Conservation (phyloP, 2,329 filamentous ascomycete genomes). For the Aureobasidium sp. region DNA sequence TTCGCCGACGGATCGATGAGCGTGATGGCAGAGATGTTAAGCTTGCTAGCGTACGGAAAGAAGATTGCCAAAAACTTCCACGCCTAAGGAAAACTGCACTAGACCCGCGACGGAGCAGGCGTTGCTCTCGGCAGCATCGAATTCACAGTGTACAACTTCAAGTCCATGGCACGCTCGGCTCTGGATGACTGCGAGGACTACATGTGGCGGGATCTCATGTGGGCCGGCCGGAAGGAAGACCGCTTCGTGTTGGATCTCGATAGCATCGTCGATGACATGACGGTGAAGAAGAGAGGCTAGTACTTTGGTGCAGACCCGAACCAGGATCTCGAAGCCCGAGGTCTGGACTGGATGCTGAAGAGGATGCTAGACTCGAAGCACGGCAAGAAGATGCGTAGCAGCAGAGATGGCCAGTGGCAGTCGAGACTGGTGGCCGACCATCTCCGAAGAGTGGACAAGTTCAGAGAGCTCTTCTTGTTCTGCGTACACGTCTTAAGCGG, state of each 20-base stretch:
- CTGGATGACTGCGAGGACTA: neutral
- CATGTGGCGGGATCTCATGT: neutral
- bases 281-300: slow-evolving; percentile 15
- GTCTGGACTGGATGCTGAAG: neutral
- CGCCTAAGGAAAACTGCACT: slow-evolving; percentile 16
- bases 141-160: slow-evolving; percentile 16
- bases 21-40: slow-evolving; percentile 18
- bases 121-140: slow-evolving; percentile 15
- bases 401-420: slow-evolving; percentile 2
- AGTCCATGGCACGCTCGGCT: slow-evolving; percentile 13
- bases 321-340: neutral
- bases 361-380: neutral
- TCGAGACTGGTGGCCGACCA: slow-evolving; percentile 11
- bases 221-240: neutral
- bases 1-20: slow-evolving; percentile 19
- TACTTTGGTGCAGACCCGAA: slow-evolving; percentile 16
- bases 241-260: slow-evolving; percentile 13
- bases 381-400: neutral
- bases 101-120: slow-evolving; percentile 15
- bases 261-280: slow-evolving; percentile 16
- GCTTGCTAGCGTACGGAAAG: slow-evolving; percentile 20
- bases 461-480: slow-evolving; percentile 16
- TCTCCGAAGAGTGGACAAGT: slow-evolving; percentile 12
- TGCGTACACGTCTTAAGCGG: slow-evolving; percentile 14
- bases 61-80: slow-evolving; percentile 15